Percentiles rank a stretch among this genome's conserved stretches.
These are phyloP conservation scores for Fonsecaea pugnacius DNA, from an alignment of 2,329 filamentous ascomycete species.

Conservation along the genomic window DNA sequence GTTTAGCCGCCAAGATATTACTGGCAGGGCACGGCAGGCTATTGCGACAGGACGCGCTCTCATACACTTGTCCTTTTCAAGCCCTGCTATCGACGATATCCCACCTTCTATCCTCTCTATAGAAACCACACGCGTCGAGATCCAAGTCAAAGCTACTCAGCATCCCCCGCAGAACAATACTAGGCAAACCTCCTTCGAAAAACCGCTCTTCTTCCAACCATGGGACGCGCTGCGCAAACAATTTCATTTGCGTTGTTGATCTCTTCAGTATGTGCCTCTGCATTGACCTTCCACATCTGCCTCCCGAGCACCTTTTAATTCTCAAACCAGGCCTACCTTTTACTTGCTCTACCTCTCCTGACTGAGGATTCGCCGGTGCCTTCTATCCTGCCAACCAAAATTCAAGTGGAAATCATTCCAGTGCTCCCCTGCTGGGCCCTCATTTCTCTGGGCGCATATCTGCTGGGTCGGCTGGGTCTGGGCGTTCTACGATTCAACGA, in stretches of 20 bases:
- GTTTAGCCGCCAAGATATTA: slow-evolving; percentile 7
- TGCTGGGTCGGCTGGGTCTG: slow-evolving; percentile 87
- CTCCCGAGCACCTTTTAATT: slow-evolving; percentile 7
- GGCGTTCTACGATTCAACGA: slow-evolving; percentile 97
- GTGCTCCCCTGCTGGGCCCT: slow-evolving; percentile 91
- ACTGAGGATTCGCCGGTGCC: slow-evolving; percentile 36
- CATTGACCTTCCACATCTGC: not conserved
- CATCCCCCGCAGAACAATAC: not conserved
- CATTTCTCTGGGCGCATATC: slow-evolving; percentile 86
- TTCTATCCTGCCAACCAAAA: slow-evolving; percentile 37
- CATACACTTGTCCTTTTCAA: slow-evolving; percentile 10
- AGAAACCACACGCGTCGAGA: not conserved
- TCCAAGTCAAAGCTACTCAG: not conserved
- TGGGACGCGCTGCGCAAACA: slow-evolving; percentile 94
- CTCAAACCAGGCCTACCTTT: slow-evolving; percentile 33
- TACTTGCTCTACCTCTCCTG: slow-evolving; percentile 37
- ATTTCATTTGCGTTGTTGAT: slow-evolving; percentile 66
- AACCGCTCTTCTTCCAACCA: slow-evolving; percentile 45
- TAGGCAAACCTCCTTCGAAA: not conserved
- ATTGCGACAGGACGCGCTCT: slow-evolving; percentile 2
- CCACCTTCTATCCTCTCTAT: not conserved
- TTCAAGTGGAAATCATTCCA: slow-evolving; percentile 71
- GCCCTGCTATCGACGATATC: not conserved
- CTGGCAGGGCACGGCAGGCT: not conserved
- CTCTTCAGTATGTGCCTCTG: slow-evolving; percentile 26